Evolutionary conservation across 2,329 filamentous ascomycete species (phyloP).

Genomic region (Hypocreales sp.): DNA sequence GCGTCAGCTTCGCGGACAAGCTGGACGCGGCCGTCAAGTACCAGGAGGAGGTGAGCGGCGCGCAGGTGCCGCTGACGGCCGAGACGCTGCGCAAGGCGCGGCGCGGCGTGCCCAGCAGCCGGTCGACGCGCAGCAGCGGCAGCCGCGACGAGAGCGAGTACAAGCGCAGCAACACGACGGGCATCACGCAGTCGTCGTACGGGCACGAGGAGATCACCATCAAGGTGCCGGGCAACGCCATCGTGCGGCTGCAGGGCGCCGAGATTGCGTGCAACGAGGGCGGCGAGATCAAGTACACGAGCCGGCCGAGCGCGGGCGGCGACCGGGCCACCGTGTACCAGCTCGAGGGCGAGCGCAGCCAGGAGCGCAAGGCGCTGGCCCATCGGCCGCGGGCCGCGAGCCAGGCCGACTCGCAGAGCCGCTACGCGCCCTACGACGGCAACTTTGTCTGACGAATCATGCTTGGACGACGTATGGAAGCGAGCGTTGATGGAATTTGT

Average conservation of each 20-base stretch:
- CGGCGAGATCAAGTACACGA: constrained; percentile 37
- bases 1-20: constrained; percentile 19
- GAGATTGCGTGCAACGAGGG: constrained; percentile 44
- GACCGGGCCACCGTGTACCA: constrained; percentile 33
- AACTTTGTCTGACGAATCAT: no score
- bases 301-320: constrained; percentile 25
- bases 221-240: constrained; percentile 39
- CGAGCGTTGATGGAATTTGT: constrained; percentile 6
- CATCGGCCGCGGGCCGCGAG: constrained; percentile 31
- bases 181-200: constrained; percentile 36
- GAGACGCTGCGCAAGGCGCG: constrained; percentile 36
- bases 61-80: constrained; percentile 33
- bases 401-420: constrained; percentile 29
- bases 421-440: constrained; percentile 14
- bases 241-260: constrained; percentile 38
- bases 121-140: constrained; percentile 40
- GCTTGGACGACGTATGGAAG: constrained; percentile 4
- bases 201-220: constrained; percentile 45
- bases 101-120: constrained; percentile 32
- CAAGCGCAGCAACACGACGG: constrained; percentile 44
- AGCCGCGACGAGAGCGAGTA: constrained; percentile 51
- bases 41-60: constrained; percentile 35
- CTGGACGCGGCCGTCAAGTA: constrained; percentile 26
- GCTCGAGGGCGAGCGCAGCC: constrained; percentile 21
- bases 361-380: constrained; percentile 26